phyloP scores from a whole-genome alignment of 345 rosid species.

The Capsella bursapastoris region DNA sequence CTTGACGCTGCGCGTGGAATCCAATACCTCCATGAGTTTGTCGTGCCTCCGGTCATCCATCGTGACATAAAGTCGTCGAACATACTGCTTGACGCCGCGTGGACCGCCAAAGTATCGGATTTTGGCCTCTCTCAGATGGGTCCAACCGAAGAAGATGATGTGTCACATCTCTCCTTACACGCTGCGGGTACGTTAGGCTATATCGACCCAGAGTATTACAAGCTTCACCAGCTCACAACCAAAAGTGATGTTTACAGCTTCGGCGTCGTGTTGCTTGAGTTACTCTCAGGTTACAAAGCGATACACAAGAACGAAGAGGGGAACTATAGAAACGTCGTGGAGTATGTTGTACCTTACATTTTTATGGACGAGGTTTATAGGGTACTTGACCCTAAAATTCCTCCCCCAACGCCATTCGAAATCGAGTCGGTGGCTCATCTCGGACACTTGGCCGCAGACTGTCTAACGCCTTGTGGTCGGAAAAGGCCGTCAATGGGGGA shows the following conservation, averaged over 20 bases:
- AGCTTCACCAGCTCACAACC: conserved; percentile 61
- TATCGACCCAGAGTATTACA: conserved; percentile 82
- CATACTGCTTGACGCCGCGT: conserved; percentile 57
- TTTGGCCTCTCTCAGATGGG: conserved; percentile 78
- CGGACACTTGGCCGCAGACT: conserved; percentile 68
- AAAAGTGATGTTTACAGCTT: conserved; percentile 87
- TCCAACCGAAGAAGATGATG: conserved; percentile 53
- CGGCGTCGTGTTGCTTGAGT: conserved; percentile 68
- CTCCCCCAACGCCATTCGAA: conserved; percentile 72
- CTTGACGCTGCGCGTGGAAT: conserved; percentile 78
- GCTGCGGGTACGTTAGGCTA: conserved; percentile 86
- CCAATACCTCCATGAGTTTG: conserved; percentile 72
- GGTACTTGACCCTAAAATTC: conserved; percentile 63
- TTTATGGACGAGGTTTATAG: conserved; percentile 65
- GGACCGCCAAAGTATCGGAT: conserved; percentile 80
- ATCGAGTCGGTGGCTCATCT: conserved; percentile 70
- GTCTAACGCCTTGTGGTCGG: conserved; percentile 56
- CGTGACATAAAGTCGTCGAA: conserved; percentile 88
- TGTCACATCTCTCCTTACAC: conserved; percentile 60
- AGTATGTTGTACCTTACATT: conserved; percentile 64
- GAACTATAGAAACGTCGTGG: conserved; percentile 65
- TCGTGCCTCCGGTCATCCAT: conserved; percentile 70
- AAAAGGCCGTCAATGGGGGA: conserved; percentile 70
- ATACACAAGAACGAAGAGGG: conserved; percentile 64
- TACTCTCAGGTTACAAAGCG: conserved; percentile 65